Conservation (phyloP, 1,139 yeast species). For the Suzukiozyma palmioleophila region DNA sequence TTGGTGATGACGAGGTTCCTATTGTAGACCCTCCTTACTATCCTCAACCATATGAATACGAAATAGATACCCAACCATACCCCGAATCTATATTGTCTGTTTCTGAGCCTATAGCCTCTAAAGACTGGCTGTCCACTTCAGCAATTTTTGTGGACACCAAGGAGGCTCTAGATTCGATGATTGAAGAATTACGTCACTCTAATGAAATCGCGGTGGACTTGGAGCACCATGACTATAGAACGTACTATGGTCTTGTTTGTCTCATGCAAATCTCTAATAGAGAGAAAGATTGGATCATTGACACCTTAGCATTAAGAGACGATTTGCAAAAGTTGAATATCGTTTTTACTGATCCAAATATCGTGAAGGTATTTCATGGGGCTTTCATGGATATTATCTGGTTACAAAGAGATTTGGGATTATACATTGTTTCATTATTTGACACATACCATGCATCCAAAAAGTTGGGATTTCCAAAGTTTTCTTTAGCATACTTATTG, state of each 20-base stretch:
- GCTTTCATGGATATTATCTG: conserved; percentile 96
- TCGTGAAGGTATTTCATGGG: conserved; percentile 90
- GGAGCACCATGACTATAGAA: conserved; percentile 91
- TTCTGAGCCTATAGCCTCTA: conserved; percentile 50
- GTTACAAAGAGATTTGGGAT: conserved; percentile 93
- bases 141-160: conserved; percentile 71
- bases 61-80: conserved; percentile 68
- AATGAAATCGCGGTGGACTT: conserved; percentile 89
- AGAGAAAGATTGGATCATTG: conserved; percentile 79
- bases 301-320: conserved; percentile 70
- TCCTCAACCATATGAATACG: conserved; percentile 77
- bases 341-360: conserved; percentile 74
- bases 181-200: conserved; percentile 45
- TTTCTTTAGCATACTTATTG: conserved; percentile 78
- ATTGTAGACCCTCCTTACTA: conserved; percentile 54
- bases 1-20: conserved; percentile 13
- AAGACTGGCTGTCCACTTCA: conserved; percentile 60
- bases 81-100: conserved; percentile 52
- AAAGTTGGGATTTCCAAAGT: conserved; percentile 71
- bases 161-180: conserved; percentile 50
- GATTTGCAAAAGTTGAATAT: conserved; percentile 64
- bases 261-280: conserved; percentile 89
- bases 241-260: conserved; percentile 88
- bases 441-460: conserved; percentile 92
- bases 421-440: conserved; percentile 83